Evolutionary conservation across 306 rosid genomes (phyloP), one percentile per base, ranked within the genome.

Genomic region (Cicer cuneatum): DNA sequence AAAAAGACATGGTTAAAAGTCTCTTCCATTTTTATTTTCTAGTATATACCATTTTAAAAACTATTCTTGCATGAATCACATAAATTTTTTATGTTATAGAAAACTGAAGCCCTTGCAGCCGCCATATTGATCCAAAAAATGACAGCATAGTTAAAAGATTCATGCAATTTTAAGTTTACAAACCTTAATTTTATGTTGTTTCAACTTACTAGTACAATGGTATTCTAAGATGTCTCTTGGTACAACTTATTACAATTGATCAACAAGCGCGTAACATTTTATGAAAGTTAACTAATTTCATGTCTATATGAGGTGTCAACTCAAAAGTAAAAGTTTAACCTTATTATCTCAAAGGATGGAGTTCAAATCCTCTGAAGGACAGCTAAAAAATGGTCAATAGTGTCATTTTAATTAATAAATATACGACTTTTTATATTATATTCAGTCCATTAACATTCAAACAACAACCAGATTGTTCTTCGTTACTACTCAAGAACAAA

Each of bases 11-110:
- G 53, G 41, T 12, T 35, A 59, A 7, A 59, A 59, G 65, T 19
- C 46, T 19, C 41, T 66, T 41, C 8, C 76, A 71, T 54, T 39
- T 68, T 40, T 29, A 18, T 40, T 71, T 71, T 29, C 52, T 39
- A 10, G 59, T 52, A 11, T 19, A 7, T 10, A 19, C 54, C 43
- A 41, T 71, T 71, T 57, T 48, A 1, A 14, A 7, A 12, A 71
- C 45, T n/a, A 24, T 63, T 40, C 49, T 40, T 15, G 35, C 9
- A 58, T 8, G 60, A 24, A n/a, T 43, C 46, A n/a, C 53, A 38
- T 13, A 29, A 11, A n/a, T 8, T n/a, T 24, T 72, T 58, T 57
- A 33, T 8, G 57, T 14, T 3, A 14, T 21, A 57, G 43, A 21
- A 41, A 56, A 41, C 13, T 19, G 2, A 15, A 14, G 6, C 10